Evolutionary conservation across 352 stramenopile genomes (phyloP).

Genomic region (Phytophthora vignae): DNA sequence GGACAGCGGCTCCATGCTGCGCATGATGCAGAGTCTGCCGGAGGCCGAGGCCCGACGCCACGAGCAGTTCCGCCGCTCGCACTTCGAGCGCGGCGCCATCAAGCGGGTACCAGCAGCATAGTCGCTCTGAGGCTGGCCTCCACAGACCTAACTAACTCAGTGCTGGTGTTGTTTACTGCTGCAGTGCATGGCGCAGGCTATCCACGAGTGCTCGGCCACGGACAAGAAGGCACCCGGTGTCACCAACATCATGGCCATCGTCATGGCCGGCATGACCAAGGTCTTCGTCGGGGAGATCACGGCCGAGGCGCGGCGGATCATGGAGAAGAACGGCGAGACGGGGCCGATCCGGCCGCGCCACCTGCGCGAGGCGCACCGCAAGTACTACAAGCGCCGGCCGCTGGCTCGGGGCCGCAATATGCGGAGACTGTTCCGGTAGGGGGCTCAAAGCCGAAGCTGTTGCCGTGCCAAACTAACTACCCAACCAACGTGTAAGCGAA

Average conservation of each 20-base stretch:
- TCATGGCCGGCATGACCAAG: conserved; percentile 91
- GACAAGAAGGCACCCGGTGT: conserved; percentile 69
- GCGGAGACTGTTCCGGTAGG: conserved; percentile 61
- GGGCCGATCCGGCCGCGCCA: conserved; percentile 81
- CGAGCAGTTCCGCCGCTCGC: conserved; percentile 84
- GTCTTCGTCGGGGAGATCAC: conserved; percentile 85
- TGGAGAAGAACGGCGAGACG: conserved; percentile 81
- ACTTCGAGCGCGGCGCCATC: conserved; percentile 86
- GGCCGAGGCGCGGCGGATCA: conserved; percentile 80
- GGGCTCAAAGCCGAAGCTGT: not conserved
- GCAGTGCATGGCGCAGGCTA: conserved; percentile 83
- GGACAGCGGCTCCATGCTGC: conserved; percentile 75
- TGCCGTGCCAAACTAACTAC: not conserved
- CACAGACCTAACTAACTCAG: not conserved
- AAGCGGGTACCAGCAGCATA: conserved; percentile 56
- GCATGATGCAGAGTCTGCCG: conserved; percentile 72
- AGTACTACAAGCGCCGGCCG: conserved; percentile 85
- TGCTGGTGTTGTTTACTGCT: conserved; percentile 5
- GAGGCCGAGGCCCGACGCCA: conserved; percentile 74
- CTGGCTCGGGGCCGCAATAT: conserved; percentile 67
- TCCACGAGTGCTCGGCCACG: conserved; percentile 64
- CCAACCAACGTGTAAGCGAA: conserved; percentile 3
- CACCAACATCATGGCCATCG: conserved; percentile 88
- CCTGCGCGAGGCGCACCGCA: conserved; percentile 79
- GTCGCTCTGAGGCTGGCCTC: not conserved